Percentiles rank a stretch among this genome's conserved stretches.
Evolutionary conservation across 164 flowering plant genomes (phyloP).

Genomic region (Vitis riparia): DNA sequence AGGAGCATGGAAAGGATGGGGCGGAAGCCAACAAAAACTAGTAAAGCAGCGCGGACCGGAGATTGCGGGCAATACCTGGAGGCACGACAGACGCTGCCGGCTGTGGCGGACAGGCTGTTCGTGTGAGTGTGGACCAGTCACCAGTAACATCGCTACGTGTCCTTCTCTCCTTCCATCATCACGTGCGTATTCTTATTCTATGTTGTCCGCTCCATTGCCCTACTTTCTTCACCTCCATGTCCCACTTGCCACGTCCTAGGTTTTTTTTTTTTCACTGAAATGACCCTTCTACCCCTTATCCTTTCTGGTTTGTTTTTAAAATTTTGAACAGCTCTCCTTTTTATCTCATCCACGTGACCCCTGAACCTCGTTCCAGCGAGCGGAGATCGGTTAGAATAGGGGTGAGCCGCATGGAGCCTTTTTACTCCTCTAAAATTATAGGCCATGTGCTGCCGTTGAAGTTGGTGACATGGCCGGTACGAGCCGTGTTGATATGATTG

Average conservation of each 20-base stretch:
- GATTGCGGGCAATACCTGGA: slow-evolving; percentile 8
- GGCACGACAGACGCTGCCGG: slow-evolving; percentile 18
- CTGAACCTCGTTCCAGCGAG: no score
- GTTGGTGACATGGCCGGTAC: no score
- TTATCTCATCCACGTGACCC: not conserved
- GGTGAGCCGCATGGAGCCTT: no score
- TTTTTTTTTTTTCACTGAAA: not conserved
- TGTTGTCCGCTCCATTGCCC: no score
- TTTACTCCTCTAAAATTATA: no score
- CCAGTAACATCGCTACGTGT: slow-evolving; percentile 4
- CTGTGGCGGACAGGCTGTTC: slow-evolving; percentile 11
- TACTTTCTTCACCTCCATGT: no score
- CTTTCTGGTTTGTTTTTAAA: not conserved
- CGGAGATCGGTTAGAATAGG: no score
- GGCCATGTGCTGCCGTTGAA: no score
- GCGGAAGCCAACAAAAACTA: no score
- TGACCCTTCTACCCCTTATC: slow-evolving; percentile 14
- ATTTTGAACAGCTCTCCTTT: not conserved
- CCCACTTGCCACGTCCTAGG: not conserved
- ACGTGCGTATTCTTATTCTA: slow-evolving; percentile 8
- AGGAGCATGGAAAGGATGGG: no score
- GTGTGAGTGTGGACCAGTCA: no score
- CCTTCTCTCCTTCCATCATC: not conserved
- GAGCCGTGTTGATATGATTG: not conserved
- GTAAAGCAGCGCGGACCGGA: not conserved